Conservation (phyloP, 176 grass and related monocot species). For the Zizania latifolia region DNA sequence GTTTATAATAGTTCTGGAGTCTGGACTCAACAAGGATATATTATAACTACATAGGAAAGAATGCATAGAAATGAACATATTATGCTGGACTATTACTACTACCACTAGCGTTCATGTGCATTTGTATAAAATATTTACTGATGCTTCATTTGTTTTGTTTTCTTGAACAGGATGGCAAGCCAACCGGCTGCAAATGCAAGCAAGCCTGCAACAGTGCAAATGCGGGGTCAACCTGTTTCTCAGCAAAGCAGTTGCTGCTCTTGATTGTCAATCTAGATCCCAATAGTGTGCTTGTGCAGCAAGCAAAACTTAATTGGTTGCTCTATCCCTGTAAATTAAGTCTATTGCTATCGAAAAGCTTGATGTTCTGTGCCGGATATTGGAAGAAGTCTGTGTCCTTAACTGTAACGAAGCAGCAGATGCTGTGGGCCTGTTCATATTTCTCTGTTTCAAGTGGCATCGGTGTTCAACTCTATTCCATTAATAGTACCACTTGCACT, state of each 20-base stretch:
- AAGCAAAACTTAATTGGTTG: slow-evolving; percentile 43
- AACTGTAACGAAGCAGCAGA: slow-evolving; percentile 29
- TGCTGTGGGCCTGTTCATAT: slow-evolving; percentile 37
- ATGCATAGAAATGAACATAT: neutral
- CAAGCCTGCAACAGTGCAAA: slow-evolving; percentile 52
- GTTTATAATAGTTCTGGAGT: neutral
- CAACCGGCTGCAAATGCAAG: slow-evolving; percentile 45
- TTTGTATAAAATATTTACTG: too few relatives aligned
- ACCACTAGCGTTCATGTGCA: neutral
- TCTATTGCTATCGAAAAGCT: slow-evolving; percentile 15
- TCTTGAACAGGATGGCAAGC: slow-evolving; percentile 58
- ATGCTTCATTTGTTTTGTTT: neutral
- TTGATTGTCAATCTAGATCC: slow-evolving; percentile 33
- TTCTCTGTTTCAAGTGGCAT: slow-evolving; percentile 13
- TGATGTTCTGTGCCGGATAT: slow-evolving; percentile 2
- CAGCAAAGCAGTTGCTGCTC: slow-evolving; percentile 72
- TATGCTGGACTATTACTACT: neutral
- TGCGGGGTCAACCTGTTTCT: slow-evolving; percentile 52
- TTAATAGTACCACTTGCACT: neutral
- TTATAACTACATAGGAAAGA: neutral
- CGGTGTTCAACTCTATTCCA: neutral
- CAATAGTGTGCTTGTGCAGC: slow-evolving; percentile 33
- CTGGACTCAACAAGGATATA: neutral
- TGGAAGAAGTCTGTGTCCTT: slow-evolving; percentile 28
- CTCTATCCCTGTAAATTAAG: slow-evolving; percentile 53